These are phyloP conservation scores for Phaeoacremonium minimum DNA, from an alignment of 2,329 filamentous ascomycete genomes.

Conservation along the genomic window DNA sequence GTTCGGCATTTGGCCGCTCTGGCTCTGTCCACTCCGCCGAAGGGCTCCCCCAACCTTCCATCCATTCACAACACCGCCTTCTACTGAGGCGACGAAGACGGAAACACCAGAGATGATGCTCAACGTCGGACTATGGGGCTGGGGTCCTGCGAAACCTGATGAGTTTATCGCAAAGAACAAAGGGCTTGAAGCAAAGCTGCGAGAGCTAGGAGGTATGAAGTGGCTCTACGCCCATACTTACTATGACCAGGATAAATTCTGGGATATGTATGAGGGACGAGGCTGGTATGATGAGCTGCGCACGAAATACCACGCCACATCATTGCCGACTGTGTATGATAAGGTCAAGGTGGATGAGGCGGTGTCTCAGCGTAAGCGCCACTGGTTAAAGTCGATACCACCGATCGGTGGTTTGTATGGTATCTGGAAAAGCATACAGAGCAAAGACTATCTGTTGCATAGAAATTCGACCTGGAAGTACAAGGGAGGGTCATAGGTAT, in stretches of 20 bases:
- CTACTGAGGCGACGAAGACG: constrained; percentile 7
- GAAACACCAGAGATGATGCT: constrained; percentile 38
- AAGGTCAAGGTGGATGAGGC: constrained; percentile 52
- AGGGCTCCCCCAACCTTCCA: constrained; percentile 49
- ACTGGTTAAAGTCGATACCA: constrained; percentile 42
- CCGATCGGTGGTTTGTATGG: constrained; percentile 57
- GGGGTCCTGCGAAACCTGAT: constrained; percentile 51
- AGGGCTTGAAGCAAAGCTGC: constrained; percentile 64
- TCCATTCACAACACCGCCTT: constrained; percentile 37
- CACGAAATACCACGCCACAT: constrained; percentile 55
- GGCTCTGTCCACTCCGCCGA: constrained; percentile 53
- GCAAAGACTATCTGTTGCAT: constrained; percentile 51
- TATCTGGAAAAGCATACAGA: constrained; percentile 54
- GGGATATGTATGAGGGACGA: constrained; percentile 55
- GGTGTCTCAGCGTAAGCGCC: constrained; percentile 30
- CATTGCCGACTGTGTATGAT: constrained; percentile 64
- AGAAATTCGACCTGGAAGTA: constrained; percentile 50
- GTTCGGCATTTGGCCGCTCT: constrained; percentile 55
- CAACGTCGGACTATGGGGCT: constrained; percentile 76
- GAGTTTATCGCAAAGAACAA: constrained; percentile 69
- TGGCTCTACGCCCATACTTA: constrained; percentile 87
- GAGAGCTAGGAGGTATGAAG: constrained; percentile 70
- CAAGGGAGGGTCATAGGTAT: constrained; percentile 22
- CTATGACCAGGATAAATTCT: constrained; percentile 70
- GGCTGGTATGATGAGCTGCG: constrained; percentile 60